Evolutionary conservation across 495 filamentous ascomycete genomes (phyloP).

Genomic region (Daldinia grandis): DNA sequence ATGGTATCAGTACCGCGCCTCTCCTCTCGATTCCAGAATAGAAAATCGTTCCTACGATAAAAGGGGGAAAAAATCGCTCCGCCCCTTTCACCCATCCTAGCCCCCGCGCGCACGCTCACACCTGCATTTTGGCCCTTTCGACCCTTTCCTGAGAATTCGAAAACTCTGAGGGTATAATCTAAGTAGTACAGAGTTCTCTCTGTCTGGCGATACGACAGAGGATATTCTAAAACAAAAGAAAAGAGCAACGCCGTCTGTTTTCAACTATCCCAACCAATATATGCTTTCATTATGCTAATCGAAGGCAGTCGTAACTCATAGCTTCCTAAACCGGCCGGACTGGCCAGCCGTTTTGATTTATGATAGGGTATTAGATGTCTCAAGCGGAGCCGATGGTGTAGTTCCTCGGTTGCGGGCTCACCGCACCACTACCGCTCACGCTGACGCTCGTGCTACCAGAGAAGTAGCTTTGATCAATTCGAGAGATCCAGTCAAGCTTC

Average conservation of each 20-base stretch:
- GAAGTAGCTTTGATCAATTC: slow-evolving; percentile 68
- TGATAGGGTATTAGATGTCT: slow-evolving; percentile 5
- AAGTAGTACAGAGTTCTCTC: slow-evolving; percentile 24
- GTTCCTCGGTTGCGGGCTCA: slow-evolving; percentile 43
- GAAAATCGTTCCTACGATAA: slow-evolving; percentile 14
- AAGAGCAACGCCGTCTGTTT: slow-evolving; percentile 31
- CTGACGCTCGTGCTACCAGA: slow-evolving; percentile 42
- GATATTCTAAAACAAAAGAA: slow-evolving; percentile 38
- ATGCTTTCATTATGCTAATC: slow-evolving; percentile 41
- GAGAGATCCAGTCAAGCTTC: slow-evolving; percentile 93
- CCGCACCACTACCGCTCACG: slow-evolving; percentile 45
- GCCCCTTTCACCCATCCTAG: background rate
- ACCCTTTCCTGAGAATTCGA: slow-evolving; percentile 23
- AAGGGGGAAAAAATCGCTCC: slow-evolving; percentile 10
- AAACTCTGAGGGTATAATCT: slow-evolving; percentile 34
- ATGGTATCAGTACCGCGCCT: slow-evolving; percentile 23
- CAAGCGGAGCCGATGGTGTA: slow-evolving; percentile 23
- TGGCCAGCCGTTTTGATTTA: slow-evolving; percentile 26
- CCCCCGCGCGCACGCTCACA: background rate
- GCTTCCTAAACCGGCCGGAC: slow-evolving; percentile 24
- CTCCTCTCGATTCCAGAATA: slow-evolving; percentile 7
- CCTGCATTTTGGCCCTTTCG: slow-evolving; percentile 16
- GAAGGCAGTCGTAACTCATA: slow-evolving; percentile 40
- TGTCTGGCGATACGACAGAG: slow-evolving; percentile 21
- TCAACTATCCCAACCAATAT: slow-evolving; percentile 42